Conservation (phyloP, 2,329 filamentous ascomycete species). For the Clonostachys sp. region DNA sequence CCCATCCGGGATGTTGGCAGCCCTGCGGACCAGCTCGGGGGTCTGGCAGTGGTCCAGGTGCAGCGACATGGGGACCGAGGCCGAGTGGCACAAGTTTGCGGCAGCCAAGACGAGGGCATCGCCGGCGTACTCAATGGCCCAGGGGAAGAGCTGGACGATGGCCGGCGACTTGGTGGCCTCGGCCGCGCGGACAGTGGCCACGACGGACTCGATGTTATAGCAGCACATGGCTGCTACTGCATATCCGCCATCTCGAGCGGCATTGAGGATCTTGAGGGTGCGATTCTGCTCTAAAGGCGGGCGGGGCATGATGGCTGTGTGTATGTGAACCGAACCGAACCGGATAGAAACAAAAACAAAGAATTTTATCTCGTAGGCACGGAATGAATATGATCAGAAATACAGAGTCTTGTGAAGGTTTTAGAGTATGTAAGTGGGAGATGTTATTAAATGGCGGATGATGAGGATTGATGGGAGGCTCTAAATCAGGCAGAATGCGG, state of each 20-base stretch:
- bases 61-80: conserved; percentile 53
- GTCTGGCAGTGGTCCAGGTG: conserved; percentile 66
- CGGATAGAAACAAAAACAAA: no score
- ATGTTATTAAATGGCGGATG: no score
- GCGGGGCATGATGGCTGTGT: background rate
- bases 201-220: conserved; percentile 66
- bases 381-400: no score
- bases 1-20: conserved; percentile 46
- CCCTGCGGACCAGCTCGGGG: conserved; percentile 51
- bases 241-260: conserved; percentile 27
- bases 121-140: conserved; percentile 62
- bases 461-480: no score
- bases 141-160: conserved; percentile 69
- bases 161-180: conserved; percentile 60
- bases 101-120: conserved; percentile 48
- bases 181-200: conserved; percentile 63
- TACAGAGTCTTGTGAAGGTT: no score
- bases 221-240: conserved; percentile 50
- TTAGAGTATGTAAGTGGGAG: no score
- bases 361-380: no score
- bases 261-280: conserved; percentile 6
- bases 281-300: conserved; percentile 3
- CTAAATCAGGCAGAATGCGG: no score
- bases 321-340: no score
- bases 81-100: conserved; percentile 45